Conservation (phyloP, 345 rosid genomes). For the Limnanthes douglasii region DNA sequence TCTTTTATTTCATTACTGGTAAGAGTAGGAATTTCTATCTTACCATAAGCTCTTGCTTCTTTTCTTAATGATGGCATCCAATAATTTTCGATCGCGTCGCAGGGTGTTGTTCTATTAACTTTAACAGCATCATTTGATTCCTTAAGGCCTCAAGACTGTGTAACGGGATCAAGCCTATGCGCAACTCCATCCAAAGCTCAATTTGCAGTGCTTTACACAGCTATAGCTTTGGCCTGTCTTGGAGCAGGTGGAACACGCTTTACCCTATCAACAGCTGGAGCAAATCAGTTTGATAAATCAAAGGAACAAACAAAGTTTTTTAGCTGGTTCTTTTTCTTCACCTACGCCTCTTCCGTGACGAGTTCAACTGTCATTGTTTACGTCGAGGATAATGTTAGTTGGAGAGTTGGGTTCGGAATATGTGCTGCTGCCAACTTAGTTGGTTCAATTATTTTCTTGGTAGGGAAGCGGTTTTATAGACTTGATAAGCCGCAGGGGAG, state of each 20-base stretch:
- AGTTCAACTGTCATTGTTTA: conserved; percentile 21
- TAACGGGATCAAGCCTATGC: background rate
- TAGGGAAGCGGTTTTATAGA: conserved; percentile 22
- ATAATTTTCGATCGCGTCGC: too few species aligned
- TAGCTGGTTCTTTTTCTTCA: too few species aligned
- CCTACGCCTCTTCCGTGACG: too few species aligned
- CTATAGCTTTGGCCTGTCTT: conserved; percentile 3
- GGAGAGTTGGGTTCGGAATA: conserved; percentile 39
- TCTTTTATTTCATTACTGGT: too few species aligned
- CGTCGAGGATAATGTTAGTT: conserved; percentile 26
- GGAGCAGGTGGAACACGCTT: conserved; percentile 12
- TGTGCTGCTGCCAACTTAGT: conserved; percentile 16
- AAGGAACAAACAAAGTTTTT: too few species aligned
- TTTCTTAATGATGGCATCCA: too few species aligned
- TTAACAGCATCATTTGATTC: conserved; percentile 2
- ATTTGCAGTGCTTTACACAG: conserved; percentile 2
- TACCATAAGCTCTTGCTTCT: too few species aligned
- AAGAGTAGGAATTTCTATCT: too few species aligned
- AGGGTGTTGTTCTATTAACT: conserved; percentile 11
- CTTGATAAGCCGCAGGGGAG: conserved; percentile 26
- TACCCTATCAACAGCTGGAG: too few species aligned
- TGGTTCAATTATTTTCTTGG: conserved; percentile 15
- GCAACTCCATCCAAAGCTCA: conserved; percentile 7
- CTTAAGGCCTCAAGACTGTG: conserved; percentile 10
- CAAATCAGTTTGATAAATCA: too few species aligned